phyloP scores from a whole-genome alignment of 148 eudicot genomes.

The Chenopodium formosanum region DNA sequence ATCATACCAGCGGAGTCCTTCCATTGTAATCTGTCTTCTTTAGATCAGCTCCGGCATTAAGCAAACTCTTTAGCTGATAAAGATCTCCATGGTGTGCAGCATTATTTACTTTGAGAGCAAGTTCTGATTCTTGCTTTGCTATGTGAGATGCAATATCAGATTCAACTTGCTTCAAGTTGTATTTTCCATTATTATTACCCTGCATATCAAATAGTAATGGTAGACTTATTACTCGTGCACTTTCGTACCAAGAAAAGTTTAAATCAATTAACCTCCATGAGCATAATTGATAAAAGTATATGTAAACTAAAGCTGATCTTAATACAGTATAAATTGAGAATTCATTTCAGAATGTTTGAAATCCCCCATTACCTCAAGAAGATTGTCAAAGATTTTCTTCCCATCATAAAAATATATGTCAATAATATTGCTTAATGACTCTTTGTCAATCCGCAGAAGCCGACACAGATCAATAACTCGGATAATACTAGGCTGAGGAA shows the following conservation, averaged over 20 bases:
- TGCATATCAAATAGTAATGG: conserved; percentile 18
- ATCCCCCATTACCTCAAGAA: conserved; percentile 59
- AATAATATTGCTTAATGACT: conserved; percentile 71
- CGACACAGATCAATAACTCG: conserved; percentile 75
- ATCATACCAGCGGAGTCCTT: conserved; percentile 80
- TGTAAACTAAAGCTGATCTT: neutral
- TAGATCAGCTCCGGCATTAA: conserved; percentile 89
- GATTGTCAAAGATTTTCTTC: conserved; percentile 61
- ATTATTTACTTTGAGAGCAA: conserved; percentile 82
- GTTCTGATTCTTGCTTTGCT: conserved; percentile 89
- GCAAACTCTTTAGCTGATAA: conserved; percentile 62
- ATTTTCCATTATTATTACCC: conserved; percentile 70
- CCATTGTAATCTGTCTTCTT: conserved; percentile 90
- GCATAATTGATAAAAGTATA: neutral
- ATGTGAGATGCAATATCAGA: conserved; percentile 78
- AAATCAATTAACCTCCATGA: neutral
- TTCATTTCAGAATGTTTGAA: neutral
- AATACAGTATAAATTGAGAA: neutral
- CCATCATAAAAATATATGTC: conserved; percentile 89
- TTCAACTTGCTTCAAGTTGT: conserved; percentile 67
- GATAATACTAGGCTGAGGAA: conserved; percentile 83
- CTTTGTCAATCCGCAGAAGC: conserved; percentile 86
- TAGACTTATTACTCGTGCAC: neutral
- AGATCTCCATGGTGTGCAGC: conserved; percentile 82
- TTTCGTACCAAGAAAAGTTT: neutral